Evolutionary conservation across 2,329 filamentous ascomycete genomes (phyloP).

Genomic region (Fusarium foetens): DNA sequence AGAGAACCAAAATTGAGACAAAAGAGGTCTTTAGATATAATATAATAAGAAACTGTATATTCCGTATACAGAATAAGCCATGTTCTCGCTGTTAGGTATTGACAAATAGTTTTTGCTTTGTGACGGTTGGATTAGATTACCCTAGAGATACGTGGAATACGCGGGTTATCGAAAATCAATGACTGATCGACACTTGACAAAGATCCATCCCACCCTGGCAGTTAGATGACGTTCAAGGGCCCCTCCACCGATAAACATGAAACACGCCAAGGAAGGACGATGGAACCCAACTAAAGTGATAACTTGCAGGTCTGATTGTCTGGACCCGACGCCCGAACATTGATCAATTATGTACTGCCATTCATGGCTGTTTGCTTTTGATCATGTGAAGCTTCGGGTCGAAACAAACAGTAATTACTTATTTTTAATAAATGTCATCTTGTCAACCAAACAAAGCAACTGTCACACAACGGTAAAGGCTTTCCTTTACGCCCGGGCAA

Average conservation of each 20-base stretch:
- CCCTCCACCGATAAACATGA: constrained; percentile 28
- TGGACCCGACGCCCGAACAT: background rate
- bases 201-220: constrained; percentile 13
- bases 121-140: background rate
- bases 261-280: constrained; percentile 30
- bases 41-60: background rate
- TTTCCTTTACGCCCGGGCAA: background rate
- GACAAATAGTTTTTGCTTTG: background rate
- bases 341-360: background rate
- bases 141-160: constrained; percentile 4
- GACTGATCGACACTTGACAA: constrained; percentile 23
- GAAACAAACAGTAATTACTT: background rate
- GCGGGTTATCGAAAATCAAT: background rate
- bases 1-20: too few relatives aligned
- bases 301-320: constrained; percentile 8
- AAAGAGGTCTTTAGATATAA: background rate
- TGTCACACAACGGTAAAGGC: constrained; percentile 14
- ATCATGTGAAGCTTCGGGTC: background rate
- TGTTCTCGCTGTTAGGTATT: background rate
- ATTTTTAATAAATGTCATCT: background rate
- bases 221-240: constrained; percentile 25
- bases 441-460: background rate
- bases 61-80: background rate
- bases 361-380: constrained; percentile 1
- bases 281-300: background rate